Evolutionary conservation across 257 asterid genomes (phyloP).

Genomic region (Mitragyna speciosa): DNA sequence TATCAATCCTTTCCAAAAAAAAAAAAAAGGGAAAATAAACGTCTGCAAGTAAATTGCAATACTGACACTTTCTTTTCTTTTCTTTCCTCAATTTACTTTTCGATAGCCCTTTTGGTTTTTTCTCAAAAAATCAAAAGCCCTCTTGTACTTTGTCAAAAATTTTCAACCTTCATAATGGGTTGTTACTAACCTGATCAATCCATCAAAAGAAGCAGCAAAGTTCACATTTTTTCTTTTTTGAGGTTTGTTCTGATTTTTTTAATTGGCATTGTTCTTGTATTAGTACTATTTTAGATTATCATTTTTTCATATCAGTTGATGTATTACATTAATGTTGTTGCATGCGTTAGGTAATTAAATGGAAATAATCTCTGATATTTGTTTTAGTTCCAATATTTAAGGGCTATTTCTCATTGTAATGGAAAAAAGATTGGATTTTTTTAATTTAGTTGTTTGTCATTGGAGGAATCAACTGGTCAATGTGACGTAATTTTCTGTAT

Average conservation of each 20-base stretch:
- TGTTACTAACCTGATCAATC: conserved; percentile 28
- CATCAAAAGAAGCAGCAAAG: conserved; percentile 13
- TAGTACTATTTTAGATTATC: not conserved
- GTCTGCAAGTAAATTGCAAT: not conserved
- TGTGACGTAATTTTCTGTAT: not conserved
- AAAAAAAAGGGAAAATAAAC: not conserved
- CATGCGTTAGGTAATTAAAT: conserved; percentile 5
- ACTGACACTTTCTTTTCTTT: conserved; percentile 48
- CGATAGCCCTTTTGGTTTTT: conserved; percentile 5
- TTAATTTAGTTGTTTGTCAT: not conserved
- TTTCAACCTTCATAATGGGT: conserved; percentile 19
- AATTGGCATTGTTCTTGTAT: not conserved
- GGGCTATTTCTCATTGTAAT: not conserved
- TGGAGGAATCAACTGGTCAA: conserved; percentile 9
- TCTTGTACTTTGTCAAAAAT: conserved; percentile 13
- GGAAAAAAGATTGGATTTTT: not conserved
- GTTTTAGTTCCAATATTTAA: not conserved
- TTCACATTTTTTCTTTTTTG: conserved; percentile 14
- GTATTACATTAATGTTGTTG: not conserved
- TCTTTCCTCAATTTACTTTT: conserved; percentile 5
- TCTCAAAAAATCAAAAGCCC: conserved; percentile 36
- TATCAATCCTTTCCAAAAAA: not conserved
- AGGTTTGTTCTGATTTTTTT: conserved; percentile 28
- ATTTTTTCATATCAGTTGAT: not conserved
- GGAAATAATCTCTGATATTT: not conserved